Evolutionary conservation across 106 monocot species (phyloP).

Genomic region (Gastrodia elata): DNA sequence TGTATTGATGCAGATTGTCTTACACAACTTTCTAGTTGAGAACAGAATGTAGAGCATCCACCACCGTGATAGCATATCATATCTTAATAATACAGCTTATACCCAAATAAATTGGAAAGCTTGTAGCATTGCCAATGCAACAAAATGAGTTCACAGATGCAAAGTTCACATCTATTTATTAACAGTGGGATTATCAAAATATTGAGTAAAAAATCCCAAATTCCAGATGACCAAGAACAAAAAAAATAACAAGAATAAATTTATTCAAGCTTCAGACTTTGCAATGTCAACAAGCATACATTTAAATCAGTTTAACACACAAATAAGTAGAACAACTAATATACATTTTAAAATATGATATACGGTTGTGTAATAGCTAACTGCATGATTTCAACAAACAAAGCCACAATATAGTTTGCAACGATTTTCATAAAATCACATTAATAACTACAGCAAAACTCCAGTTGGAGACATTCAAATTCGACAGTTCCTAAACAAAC

Average conservation of each 20-base stretch:
- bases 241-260: background rate
- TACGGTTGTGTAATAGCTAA: background rate
- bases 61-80: too few relatives aligned
- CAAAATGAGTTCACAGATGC: too few relatives aligned
- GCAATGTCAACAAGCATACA: background rate
- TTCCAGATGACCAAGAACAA: too few relatives aligned
- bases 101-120: too few relatives aligned
- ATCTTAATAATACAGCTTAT: too few relatives aligned
- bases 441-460: background rate
- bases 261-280: background rate
- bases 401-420: background rate
- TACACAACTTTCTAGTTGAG: too few relatives aligned
- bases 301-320: background rate
- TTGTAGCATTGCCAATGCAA: too few relatives aligned
- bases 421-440: background rate
- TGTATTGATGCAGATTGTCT: too few relatives aligned
- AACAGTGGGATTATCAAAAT: too few relatives aligned
- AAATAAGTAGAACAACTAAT: background rate
- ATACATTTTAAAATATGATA: background rate
- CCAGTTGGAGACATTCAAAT: background rate
- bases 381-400: background rate
- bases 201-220: too few relatives aligned
- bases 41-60: too few relatives aligned
- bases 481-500: background rate
- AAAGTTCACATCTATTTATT: too few relatives aligned